Base-by-base conservation (phyloP, 495 filamentous ascomycete species). In the Hyaloscypha finlandica region DNA sequence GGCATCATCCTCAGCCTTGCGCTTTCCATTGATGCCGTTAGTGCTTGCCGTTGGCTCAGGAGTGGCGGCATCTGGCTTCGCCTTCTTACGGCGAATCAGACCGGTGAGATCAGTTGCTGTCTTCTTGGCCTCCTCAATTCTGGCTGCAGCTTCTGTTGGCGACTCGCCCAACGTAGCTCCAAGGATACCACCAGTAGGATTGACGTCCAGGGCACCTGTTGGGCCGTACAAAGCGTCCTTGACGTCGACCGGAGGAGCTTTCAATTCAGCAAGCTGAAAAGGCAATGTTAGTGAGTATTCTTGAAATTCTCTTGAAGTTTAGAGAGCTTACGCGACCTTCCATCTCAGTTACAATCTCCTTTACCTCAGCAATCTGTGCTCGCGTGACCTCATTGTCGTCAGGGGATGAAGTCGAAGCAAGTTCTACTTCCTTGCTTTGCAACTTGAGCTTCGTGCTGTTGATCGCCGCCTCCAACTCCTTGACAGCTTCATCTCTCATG, bases 311-410 rank as follows among this genome's bases (percentile, higher is more conserved):
- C 8, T 6, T 19, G 16, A 48, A 4, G 42, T 19, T 48, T 1
- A 19, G 9, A 62, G 12, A 65, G 78, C 81, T 83, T 81, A 91
- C 88, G 74, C 90, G 79, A 78, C 90, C 87, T 80, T 96, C 89
- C 92, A 97, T 94, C 71, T 97, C 93, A 51, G 82, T 84, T 45
- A 96, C 83, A 62, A 97, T 88, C 45, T 96, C 93, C 77, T 91
- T 94, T 35, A 94, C 90, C 66, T 97, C 93, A 12, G 83, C 79
- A 71, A 97, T 92, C 67, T 86, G 86, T 51, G 82, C 82, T 68
- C 88, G 85, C 31, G 84, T 84, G 25, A 85, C 79, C 58, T 86
- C 86, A 65, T 88, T 84, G 56, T 85, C 82, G 66, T 86, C 84
- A 30, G 77, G 80, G 32, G 74, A 78, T 42, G 83, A 81, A 11